Percentiles rank a stretch among this genome's conserved stretches.
Conservation (phyloP, 768 basidiomycete species). For the Russula brevipes region DNA sequence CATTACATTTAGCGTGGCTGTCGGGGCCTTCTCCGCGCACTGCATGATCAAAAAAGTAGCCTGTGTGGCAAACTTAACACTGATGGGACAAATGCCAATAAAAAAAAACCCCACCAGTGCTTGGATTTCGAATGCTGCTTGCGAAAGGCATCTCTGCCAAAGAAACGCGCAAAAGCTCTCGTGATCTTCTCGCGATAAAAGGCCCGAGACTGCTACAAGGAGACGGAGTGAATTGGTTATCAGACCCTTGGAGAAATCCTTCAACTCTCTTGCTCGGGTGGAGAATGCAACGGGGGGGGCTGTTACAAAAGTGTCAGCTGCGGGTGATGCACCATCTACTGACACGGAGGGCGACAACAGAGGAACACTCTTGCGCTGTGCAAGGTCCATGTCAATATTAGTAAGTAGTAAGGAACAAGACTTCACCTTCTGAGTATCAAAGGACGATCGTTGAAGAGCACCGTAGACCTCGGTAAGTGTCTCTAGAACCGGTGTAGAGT, state of each 20-base stretch:
- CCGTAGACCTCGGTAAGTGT: constrained; percentile 10
- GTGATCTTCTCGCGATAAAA: constrained; percentile 48
- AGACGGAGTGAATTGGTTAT: constrained; percentile 45
- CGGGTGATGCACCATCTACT: neutral
- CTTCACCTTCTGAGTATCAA: constrained; percentile 15
- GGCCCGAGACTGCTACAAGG: constrained; percentile 55
- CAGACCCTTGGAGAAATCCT: constrained; percentile 23
- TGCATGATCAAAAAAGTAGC: constrained; percentile 33
- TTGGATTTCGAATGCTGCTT: constrained; percentile 36
- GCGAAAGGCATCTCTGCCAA: constrained; percentile 51
- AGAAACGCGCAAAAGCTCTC: constrained; percentile 47
- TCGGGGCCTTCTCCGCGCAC: constrained; percentile 11
- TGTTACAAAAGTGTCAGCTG: constrained; percentile 18
- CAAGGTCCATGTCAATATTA: constrained; percentile 10
- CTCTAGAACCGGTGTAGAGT: neutral
- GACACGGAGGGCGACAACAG: constrained; percentile 1
- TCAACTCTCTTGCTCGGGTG: constrained; percentile 12
- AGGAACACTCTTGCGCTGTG: constrained; percentile 13
- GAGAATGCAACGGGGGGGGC: constrained; percentile 12
- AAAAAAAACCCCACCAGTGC: constrained; percentile 42
- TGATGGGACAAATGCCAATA: neutral
- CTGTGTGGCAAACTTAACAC: neutral
- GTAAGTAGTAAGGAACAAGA: neutral
- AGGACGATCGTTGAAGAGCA: constrained; percentile 13
- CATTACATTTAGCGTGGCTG: neutral